Base-by-base conservation (phyloP, 2,329 filamentous ascomycete species). In the Diaporthe aspalathi region DNA sequence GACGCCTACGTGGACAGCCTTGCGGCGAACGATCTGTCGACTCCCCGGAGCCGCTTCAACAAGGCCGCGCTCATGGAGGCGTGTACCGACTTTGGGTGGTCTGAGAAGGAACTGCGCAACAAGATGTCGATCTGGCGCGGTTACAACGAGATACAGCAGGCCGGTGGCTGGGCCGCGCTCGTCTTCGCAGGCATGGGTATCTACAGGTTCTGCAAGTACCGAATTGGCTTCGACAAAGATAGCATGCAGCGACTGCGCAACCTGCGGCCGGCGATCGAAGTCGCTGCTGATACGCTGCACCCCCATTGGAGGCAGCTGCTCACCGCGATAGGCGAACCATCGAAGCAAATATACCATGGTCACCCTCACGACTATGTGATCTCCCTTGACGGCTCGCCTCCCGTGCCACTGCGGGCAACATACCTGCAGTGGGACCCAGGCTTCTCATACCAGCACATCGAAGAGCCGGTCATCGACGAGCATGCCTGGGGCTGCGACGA, bases 121-220 rank as follows among this genome's bases (percentile, higher is more conserved):
- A 80, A 79, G 72, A 80, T 79, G 79, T 78, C 79, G 14, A 75
- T 89, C 70, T 89, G 88, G 88, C 83, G 86, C 67, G 87, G 88
- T 14, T 90, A 89, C 76, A 84, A 87, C 73, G 86, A 89, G 76
- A 88, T 90, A 74, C 86, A 88, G 77, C 84, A 88, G 65, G 82
- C 84, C 22, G 87, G 85, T 3, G 88, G 87, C 3, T 89, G 87
- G 87, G 84, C 83, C 2, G 82, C 85, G 14, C 81, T 90, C 4
- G 84, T 89, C 2, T 89, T 90, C 74, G 84, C 87, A 5, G 87
- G 88, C 43, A 86, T 86, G 79, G 87, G 88, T 1, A 83, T 90
- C 17, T 89, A 89, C 76, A 83, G 87, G 9, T 88, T 89, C 77
- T 89, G 87, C 83, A 90, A 90, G 75, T 89, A 89, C 75, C 83